phyloP scores from a whole-genome alignment of 1,284 basidiomycete genomes.

The Cutaneotrichosporon daszewskae region DNA sequence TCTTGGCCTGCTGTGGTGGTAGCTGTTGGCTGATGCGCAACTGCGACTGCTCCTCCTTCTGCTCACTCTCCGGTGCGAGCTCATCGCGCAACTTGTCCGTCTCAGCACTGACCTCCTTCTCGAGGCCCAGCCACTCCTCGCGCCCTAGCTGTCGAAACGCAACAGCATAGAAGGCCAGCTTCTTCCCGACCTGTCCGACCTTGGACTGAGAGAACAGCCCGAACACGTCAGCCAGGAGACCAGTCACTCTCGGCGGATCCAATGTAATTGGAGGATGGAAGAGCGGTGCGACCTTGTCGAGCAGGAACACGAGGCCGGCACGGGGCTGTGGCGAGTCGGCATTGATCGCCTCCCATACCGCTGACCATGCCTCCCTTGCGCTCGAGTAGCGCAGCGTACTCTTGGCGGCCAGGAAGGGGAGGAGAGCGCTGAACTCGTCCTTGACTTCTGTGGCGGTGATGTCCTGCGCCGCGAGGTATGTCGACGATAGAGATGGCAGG shows the following conservation, averaged over 20 bases:
- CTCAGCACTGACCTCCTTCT: slow-evolving; percentile 25
- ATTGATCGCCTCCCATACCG: slow-evolving; percentile 32
- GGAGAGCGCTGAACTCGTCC: slow-evolving; percentile 18
- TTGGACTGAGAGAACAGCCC: slow-evolving; percentile 16
- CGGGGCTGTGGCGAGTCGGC: no score
- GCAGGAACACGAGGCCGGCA: slow-evolving; percentile 19
- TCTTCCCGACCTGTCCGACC: slow-evolving; percentile 20
- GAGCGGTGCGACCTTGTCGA: slow-evolving; percentile 19
- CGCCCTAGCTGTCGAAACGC: slow-evolving; percentile 25
- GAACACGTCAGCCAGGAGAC: slow-evolving; percentile 33
- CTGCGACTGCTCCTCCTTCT: not conserved
- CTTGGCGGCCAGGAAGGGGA: slow-evolving; percentile 36
- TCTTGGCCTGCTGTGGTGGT: not conserved
- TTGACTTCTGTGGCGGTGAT: slow-evolving; percentile 16
- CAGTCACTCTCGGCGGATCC: slow-evolving; percentile 20
- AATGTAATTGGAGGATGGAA: slow-evolving; percentile 34
- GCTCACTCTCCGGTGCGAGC: not conserved
- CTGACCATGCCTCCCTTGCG: slow-evolving; percentile 31
- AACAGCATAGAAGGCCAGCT: slow-evolving; percentile 39
- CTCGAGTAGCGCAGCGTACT: slow-evolving; percentile 34
- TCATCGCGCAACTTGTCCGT: slow-evolving; percentile 17
- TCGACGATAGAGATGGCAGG: slow-evolving; percentile 27
- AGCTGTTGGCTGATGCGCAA: not conserved
- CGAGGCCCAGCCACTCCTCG: slow-evolving; percentile 31
- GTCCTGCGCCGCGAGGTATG: slow-evolving; percentile 8